Evolutionary conservation across 2,329 filamentous ascomycete species (phyloP), one percentile per base, ranked within the genome.

Genomic region (Trichoderma koningiopsis): DNA sequence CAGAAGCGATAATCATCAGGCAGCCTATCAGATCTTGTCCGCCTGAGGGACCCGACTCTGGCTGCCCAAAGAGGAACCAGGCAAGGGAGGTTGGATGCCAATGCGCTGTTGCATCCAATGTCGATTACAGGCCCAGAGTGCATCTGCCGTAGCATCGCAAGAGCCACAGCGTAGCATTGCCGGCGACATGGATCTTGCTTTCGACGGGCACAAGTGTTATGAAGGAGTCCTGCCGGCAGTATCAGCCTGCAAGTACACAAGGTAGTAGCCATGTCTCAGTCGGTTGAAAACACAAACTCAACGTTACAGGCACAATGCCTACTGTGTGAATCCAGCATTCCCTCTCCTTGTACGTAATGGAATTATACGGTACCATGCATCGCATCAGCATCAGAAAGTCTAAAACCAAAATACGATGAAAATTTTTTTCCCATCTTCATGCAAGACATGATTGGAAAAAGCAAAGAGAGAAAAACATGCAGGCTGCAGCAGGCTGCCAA

Each of bases 81-180:
- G 22, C 33, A 16, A 19, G 57, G 22, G 35, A 40, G 35, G 35
- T 16, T 59, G 57, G 35, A 35, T 59, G 31, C 22, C 59, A 61
- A 29, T 61, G 59, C 59, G 22, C 22, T 33, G 59, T 52, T 52
- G 59, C 59, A 62, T 62, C 59, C 40, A 62, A 62, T 62, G 59
- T 31, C 43, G 19, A 58, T 58, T 58, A 57, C 43, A 49, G 22
- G 19, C 43, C 19, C n/a, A n/a, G n/a, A 49, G n/a, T 10, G 47
- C 24, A 24, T 31, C 29, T 33, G 55, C 27, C 27, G 53, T 56
- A 33, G 53, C 53, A 56, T 56, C 29, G 49, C 4, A 5, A 27
- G 22, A 14, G 24, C 22, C 22, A 55, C 24, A 55, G 27, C 8
- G 47, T 49, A 24, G 47, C 47, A 43, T 43, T 43, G 40, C 40